Conservation (phyloP, 345 rosid species). For the Abelmoschus esculentus region DNA sequence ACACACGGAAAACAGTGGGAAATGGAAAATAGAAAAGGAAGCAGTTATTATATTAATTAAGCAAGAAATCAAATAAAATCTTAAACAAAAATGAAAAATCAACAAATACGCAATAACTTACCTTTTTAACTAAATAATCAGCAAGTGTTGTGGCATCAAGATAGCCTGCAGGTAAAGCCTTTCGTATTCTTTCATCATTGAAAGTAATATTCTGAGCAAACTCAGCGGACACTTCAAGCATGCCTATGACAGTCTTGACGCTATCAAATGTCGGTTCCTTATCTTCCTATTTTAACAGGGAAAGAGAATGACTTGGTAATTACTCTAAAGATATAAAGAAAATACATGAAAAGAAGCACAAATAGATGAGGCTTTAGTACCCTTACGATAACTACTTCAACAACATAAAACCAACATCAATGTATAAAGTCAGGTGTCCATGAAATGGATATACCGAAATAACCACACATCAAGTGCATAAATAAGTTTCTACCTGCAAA, state of each 20-base stretch:
- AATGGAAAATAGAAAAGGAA: background rate
- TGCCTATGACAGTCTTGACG: constrained; percentile 65
- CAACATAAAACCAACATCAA: background rate
- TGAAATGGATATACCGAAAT: background rate
- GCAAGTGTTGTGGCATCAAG: constrained; percentile 97
- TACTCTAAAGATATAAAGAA: background rate
- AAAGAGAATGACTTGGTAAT: background rate
- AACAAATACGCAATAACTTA: constrained; percentile 19
- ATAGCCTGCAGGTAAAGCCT: constrained; percentile 79
- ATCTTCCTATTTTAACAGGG: constrained; percentile 61
- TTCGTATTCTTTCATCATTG: constrained; percentile 53
- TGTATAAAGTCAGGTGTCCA: background rate
- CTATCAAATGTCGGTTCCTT: constrained; percentile 92
- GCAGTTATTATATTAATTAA: background rate
- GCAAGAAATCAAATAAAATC: background rate
- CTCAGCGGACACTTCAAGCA: constrained; percentile 93
- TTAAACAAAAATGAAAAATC: background rate
- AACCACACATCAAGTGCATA: background rate
- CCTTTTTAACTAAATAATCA: constrained; percentile 92
- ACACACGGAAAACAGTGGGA: background rate
- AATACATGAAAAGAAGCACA: background rate
- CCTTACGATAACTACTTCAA: background rate
- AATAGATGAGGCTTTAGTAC: background rate
- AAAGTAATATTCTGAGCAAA: constrained; percentile 81
- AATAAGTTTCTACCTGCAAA: constrained; percentile 46